Conservation (phyloP, 1,284 basidiomycete species). For the Dichomitus squalens region DNA sequence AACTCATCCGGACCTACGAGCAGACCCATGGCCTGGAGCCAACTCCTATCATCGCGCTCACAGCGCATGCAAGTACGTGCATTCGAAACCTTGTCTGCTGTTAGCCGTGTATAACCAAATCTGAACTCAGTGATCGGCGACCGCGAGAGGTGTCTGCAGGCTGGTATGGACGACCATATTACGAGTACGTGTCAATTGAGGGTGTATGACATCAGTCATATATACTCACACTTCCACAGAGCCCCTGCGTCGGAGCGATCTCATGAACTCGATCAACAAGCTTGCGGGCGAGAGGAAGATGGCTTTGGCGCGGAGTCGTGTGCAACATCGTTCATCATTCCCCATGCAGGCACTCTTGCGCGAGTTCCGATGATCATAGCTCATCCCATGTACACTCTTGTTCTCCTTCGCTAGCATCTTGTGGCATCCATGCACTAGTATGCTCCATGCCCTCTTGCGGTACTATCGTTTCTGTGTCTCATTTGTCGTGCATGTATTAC, state of each 20-base stretch:
- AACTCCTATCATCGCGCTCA: conserved; percentile 95
- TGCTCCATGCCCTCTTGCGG: conserved; percentile 1
- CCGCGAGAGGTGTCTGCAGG: conserved; percentile 89
- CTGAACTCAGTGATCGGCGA: conserved; percentile 85
- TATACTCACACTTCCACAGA: conserved; percentile 44
- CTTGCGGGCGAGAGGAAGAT: conserved; percentile 53
- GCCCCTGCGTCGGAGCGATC: conserved; percentile 73
- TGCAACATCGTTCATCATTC: conserved; percentile 24
- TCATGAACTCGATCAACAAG: conserved; percentile 78
- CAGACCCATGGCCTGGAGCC: conserved; percentile 68
- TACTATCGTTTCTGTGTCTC: not conserved
- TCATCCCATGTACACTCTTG: not conserved
- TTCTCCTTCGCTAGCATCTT: not conserved
- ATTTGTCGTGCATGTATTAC: conserved; percentile 25
- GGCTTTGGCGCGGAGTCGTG: conserved; percentile 25
- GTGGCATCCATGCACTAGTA: not conserved
- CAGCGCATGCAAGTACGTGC: conserved; percentile 84
- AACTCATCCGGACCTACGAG: conserved; percentile 83
- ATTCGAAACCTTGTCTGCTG: not conserved
- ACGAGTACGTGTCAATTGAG: conserved; percentile 57
- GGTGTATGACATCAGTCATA: not conserved
- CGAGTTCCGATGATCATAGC: conserved; percentile 26
- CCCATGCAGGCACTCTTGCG: conserved; percentile 25
- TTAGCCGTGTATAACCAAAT: not conserved
- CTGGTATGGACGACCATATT: conserved; percentile 84